Evolutionary conservation across 768 basidiomycete genomes (phyloP).

Genomic region (Russula emetica): DNA sequence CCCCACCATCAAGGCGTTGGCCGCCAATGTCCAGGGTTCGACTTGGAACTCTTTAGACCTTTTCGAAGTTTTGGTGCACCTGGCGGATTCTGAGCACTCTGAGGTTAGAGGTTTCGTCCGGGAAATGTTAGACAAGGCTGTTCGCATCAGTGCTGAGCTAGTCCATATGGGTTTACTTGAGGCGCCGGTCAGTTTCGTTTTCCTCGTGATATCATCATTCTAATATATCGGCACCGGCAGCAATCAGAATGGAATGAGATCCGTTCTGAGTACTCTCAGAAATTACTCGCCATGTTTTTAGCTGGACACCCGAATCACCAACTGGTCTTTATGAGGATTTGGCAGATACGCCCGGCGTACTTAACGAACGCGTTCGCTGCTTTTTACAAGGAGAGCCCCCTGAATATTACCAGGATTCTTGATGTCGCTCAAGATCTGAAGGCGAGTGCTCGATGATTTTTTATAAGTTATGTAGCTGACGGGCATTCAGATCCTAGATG

Average conservation of each 20-base stretch:
- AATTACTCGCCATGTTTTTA: conserved; percentile 84
- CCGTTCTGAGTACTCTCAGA: conserved; percentile 80
- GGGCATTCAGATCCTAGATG: conserved; percentile 72
- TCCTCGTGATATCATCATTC: conserved; percentile 5
- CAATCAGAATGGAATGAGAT: conserved; percentile 85
- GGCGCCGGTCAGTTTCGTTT: conserved; percentile 62
- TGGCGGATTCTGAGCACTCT: conserved; percentile 63
- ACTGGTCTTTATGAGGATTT: conserved; percentile 94
- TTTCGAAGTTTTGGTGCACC: conserved; percentile 79
- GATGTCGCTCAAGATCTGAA: conserved; percentile 96
- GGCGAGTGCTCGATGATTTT: conserved; percentile 41
- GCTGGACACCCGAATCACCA: conserved; percentile 92
- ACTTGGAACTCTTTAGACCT: conserved; percentile 95
- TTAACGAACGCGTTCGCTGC: conserved; percentile 85
- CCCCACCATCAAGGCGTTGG: conserved; percentile 88
- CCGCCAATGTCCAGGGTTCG: conserved; percentile 84
- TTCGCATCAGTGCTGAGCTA: conserved; percentile 89
- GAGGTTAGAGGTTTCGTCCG: conserved; percentile 75
- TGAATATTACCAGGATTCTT: conserved; percentile 90
- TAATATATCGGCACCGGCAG: conserved; percentile 35
- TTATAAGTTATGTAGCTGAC: conserved; percentile 1
- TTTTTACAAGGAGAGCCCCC: conserved; percentile 86
- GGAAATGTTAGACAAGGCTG: conserved; percentile 91
- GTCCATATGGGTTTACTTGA: conserved; percentile 91
- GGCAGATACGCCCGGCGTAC: conserved; percentile 84